These are phyloP conservation scores for Elaeis oleifera DNA, from an alignment of 202 grass and related monocot genomes.

Conservation along the genomic window DNA sequence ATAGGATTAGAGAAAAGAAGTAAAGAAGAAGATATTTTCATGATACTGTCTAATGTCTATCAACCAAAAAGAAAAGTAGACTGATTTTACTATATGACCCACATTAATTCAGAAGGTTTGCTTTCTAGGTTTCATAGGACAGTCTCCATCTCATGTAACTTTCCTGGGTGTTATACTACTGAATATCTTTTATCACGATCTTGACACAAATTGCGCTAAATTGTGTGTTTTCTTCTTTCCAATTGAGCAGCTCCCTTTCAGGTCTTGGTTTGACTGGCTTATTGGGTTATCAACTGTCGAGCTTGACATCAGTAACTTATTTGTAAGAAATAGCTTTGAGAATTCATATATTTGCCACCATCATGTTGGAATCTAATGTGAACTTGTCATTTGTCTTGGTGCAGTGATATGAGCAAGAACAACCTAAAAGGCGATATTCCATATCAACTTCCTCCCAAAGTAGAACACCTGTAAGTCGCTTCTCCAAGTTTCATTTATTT, in stretches of 20 bases:
- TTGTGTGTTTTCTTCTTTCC: constrained; percentile 14
- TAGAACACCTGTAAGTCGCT: constrained; percentile 57
- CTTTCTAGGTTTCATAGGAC: too few species aligned
- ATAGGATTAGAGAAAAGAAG: too few species aligned
- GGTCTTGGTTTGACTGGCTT: constrained; percentile 61
- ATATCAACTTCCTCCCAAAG: constrained; percentile 85
- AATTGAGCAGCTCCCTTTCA: constrained; percentile 54
- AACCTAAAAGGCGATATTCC: constrained; percentile 79
- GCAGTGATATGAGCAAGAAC: constrained; percentile 90
- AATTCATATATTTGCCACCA: neutral
- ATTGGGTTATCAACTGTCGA: constrained; percentile 73
- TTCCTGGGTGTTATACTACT: too few species aligned
- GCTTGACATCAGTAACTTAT: constrained; percentile 81
- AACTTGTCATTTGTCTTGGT: constrained; percentile 58
- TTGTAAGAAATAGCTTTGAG: constrained; percentile 71
- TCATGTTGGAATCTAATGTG: constrained; percentile 65
- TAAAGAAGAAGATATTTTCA: too few species aligned
- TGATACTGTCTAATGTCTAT: too few species aligned
- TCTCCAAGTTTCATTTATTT: neutral
- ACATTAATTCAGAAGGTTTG: too few species aligned
- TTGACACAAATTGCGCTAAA: neutral
- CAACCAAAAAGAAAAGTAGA: too few species aligned
- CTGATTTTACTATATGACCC: too few species aligned
- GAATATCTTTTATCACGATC: too few species aligned
- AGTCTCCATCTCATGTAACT: too few species aligned